Evolutionary conservation across 2,329 filamentous ascomycete species (phyloP).

Genomic region (Neonectria magnoliae): DNA sequence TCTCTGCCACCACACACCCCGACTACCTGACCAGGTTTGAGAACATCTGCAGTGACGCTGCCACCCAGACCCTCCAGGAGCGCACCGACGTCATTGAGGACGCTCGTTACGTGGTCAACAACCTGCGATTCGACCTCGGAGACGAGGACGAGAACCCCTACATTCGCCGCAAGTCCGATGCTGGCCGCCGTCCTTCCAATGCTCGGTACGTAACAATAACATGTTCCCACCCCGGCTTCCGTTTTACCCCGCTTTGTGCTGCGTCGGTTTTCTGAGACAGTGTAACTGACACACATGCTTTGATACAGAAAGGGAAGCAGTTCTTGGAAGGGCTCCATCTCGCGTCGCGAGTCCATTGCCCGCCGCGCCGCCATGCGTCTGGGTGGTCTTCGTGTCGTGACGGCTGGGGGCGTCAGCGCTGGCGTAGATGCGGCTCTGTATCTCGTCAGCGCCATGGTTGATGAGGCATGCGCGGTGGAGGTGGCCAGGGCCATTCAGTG

Average conservation of each 20-base stretch:
- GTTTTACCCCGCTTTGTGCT: slow-evolving; percentile 39
- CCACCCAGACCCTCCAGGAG: slow-evolving; percentile 75
- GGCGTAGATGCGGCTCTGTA: slow-evolving; percentile 88
- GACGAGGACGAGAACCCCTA: slow-evolving; percentile 87
- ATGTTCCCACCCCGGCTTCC: slow-evolving; percentile 27
- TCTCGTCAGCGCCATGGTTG: slow-evolving; percentile 84
- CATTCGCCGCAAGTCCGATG: slow-evolving; percentile 78
- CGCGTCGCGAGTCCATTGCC: slow-evolving; percentile 81
- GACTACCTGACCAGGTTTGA: slow-evolving; percentile 84
- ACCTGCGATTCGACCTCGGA: slow-evolving; percentile 85
- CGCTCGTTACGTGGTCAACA: slow-evolving; percentile 87
- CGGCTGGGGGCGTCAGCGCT: slow-evolving; percentile 79
- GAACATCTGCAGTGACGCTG: slow-evolving; percentile 80
- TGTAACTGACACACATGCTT: slow-evolving; percentile 36
- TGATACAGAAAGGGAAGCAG: slow-evolving; percentile 79
- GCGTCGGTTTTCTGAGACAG: slow-evolving; percentile 35
- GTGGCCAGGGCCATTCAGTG: slow-evolving; percentile 81
- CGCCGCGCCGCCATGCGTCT: slow-evolving; percentile 81
- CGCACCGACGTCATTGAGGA: slow-evolving; percentile 86
- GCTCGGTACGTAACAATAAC: slow-evolving; percentile 63
- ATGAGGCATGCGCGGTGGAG: slow-evolving; percentile 79
- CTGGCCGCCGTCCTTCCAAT: slow-evolving; percentile 68
- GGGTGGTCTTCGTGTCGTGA: slow-evolving; percentile 77
- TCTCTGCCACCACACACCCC: slow-evolving; percentile 84
- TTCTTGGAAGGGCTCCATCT: slow-evolving; percentile 79